Conservation (phyloP, 495 filamentous ascomycete species). For the Aspergillus coremiiformis region DNA sequence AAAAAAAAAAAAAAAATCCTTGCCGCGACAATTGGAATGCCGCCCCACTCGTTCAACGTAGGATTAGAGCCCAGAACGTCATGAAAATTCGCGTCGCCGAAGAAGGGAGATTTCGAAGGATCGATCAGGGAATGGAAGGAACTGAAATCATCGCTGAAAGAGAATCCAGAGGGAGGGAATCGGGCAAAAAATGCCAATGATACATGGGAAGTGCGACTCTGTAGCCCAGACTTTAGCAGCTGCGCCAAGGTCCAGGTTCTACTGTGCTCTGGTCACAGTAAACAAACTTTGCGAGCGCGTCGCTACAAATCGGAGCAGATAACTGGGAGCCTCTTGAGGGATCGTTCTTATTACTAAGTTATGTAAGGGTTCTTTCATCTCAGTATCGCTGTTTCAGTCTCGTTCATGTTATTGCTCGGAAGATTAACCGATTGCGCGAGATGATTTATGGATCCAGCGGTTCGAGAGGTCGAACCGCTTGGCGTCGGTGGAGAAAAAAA, state of each 20-base stretch:
- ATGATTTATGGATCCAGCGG: neutral
- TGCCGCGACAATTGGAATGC: neutral
- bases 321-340: neutral
- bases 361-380: neutral
- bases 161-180: neutral
- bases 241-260: neutral
- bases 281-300: neutral
- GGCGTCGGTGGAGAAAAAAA: neutral
- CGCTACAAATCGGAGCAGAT: neutral
- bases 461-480: neutral
- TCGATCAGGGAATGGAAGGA: neutral
- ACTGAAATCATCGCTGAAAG: neutral
- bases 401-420: neutral
- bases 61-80: neutral
- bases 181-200: neutral
- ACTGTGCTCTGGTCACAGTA: neutral
- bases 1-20: too few species aligned
- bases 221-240: neutral
- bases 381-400: neutral
- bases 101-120: neutral
- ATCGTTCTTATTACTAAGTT: neutral
- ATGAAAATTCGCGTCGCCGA: neutral
- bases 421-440: neutral
- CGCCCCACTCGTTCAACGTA: neutral
- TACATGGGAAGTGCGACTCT: neutral